Evolutionary conservation across 139 green algal species (phyloP), one percentile per base, ranked within the genome.

Genomic region (Chlamydomonas urium): DNA sequence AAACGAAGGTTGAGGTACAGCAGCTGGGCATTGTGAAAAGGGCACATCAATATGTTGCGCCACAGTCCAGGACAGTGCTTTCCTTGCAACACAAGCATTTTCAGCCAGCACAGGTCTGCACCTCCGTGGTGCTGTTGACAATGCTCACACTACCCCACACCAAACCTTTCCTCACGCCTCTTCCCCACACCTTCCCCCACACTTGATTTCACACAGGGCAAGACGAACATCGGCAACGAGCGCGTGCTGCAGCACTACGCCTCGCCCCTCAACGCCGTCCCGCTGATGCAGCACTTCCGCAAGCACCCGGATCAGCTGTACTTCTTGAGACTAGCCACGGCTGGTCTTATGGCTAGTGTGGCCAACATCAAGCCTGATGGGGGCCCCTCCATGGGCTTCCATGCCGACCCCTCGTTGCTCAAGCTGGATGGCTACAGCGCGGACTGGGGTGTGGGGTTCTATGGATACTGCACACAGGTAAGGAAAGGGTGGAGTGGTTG

Each of bases 191-290:
- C n/a, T n/a, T n/a, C n/a, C n/a, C n/a, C n/a, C n/a, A n/a, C n/a
- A n/a, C n/a, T n/a, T n/a, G n/a, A n/a, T n/a, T n/a, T n/a, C n/a
- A n/a, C n/a, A n/a, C 60, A 68, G 60, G 68, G 68, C n/a, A 74
- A 74, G 37, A 66, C 50, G 3, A 66, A 74, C 68, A 56, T 67
- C 4, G 68, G 68, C 28, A 74, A 74, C 53, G 68, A 74, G 68
- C 47, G 68, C 1, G 68, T 74, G 21, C 50, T 65, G 32, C 68
- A 74, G 34, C 68, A 74, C 53, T 74, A 74, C 53, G 68, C 68
- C 2, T 48, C 23, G 5, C 48, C 68, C 3, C 48, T 74, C 17
- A 74, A 74, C 35, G 68, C 68, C 6, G 50, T 72, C 10, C 65
- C 65, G 4, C n/a, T 72, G 38, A 33, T 35, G 2, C 4, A 72